Evolutionary conservation across 2,329 filamentous ascomycete genomes (phyloP).

Genomic region (Aspergillus niger): DNA sequence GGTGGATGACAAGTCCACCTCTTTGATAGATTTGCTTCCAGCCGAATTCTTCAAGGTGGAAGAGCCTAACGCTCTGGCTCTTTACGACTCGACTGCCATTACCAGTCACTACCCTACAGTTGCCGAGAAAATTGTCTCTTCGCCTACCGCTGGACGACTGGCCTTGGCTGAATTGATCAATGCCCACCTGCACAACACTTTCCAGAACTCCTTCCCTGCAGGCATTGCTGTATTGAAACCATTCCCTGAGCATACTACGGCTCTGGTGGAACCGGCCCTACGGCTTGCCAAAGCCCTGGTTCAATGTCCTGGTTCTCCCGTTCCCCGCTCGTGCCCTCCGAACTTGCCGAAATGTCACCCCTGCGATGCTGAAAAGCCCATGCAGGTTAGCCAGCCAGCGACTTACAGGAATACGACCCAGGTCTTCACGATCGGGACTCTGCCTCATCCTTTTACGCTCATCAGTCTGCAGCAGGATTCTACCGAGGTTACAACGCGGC

Average conservation of each 20-base stretch:
- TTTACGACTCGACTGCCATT: constrained; percentile 69
- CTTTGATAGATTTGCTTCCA: constrained; percentile 64
- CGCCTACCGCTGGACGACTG: constrained; percentile 62
- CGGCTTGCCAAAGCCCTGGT: constrained; percentile 74
- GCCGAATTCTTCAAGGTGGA: constrained; percentile 67
- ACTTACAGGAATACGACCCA: constrained; percentile 71
- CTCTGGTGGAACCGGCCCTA: constrained; percentile 68
- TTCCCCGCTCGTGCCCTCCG: constrained; percentile 79
- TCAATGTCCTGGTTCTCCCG: constrained; percentile 71
- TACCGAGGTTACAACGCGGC: constrained; percentile 62
- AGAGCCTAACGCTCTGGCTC: constrained; percentile 69
- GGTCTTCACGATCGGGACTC: constrained; percentile 78
- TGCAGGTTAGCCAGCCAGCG: constrained; percentile 67
- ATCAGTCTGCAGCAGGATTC: constrained; percentile 65
- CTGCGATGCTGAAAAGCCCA: constrained; percentile 66
- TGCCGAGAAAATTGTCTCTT: constrained; percentile 60
- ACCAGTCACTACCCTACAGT: constrained; percentile 68
- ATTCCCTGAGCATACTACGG: constrained; percentile 71
- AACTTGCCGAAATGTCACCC: constrained; percentile 73
- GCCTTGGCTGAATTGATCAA: constrained; percentile 76
- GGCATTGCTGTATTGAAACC: constrained; percentile 85
- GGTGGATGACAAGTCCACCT: constrained; percentile 59
- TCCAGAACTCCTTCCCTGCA: constrained; percentile 74
- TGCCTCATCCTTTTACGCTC: constrained; percentile 89
- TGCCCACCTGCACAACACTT: constrained; percentile 79